Conservation (phyloP, 164 flowering plant species). For the Stephania yunnanensis region DNA sequence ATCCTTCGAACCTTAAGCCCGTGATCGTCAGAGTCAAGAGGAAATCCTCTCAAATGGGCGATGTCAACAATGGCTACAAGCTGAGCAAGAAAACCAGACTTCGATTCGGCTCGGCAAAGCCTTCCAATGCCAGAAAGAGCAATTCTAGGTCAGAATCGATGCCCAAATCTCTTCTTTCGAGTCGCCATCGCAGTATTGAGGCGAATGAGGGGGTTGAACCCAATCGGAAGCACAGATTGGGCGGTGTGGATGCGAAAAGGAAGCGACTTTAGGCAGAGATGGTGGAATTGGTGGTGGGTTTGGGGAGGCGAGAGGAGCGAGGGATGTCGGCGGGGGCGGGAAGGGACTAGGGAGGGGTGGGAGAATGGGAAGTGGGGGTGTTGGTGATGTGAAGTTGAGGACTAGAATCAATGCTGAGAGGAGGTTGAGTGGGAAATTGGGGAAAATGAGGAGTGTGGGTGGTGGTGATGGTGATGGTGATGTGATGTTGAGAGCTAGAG, state of each 20-base stretch:
- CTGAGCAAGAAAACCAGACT: not conserved
- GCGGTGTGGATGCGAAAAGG: constrained; percentile 20
- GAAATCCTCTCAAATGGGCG: not conserved
- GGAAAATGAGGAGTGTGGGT: not conserved
- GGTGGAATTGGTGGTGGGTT: constrained; percentile 7
- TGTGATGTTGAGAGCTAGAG: no score
- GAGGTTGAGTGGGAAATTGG: not conserved
- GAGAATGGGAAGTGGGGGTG: constrained; percentile 3
- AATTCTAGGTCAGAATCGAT: constrained; percentile 1
- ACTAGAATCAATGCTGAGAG: not conserved
- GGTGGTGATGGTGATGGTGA: not conserved
- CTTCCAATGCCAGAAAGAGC: not conserved
- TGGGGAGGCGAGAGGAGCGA: constrained; percentile 6
- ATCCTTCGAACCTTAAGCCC: no score
- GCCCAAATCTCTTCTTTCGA: constrained; percentile 1
- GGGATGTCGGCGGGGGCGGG: constrained; percentile 1
- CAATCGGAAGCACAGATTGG: not conserved
- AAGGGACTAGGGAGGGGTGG: constrained; percentile 9
- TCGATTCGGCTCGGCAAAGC: not conserved
- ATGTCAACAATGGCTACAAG: not conserved
- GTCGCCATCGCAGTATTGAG: not conserved
- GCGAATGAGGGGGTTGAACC: constrained; percentile 1
- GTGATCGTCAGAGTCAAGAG: no score
- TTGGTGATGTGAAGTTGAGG: not conserved
- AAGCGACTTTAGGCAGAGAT: constrained; percentile 30